Evolutionary conservation across 805 yeast genomes (phyloP).

Genomic region (Zygoascus biomembranicola): DNA sequence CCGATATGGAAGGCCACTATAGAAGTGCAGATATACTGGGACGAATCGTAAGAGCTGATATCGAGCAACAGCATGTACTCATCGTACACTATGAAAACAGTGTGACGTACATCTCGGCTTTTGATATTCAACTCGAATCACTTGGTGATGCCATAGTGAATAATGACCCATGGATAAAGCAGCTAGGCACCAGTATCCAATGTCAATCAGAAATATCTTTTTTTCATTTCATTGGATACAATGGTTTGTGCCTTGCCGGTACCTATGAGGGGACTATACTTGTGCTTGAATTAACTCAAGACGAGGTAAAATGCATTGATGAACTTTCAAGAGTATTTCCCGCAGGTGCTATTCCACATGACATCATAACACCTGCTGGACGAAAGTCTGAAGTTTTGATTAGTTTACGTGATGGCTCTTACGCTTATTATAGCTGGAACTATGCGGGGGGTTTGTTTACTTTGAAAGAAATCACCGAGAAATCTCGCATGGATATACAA

Average conservation of each 20-base stretch:
- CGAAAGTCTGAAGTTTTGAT: not conserved
- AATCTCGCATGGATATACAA: too few relatives aligned
- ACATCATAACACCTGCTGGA: not conserved
- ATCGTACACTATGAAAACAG: not conserved
- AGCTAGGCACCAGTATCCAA: not conserved
- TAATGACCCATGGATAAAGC: not conserved
- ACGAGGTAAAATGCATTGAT: not conserved
- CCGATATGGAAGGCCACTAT: conserved; percentile 5
- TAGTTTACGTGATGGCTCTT: conserved; percentile 6
- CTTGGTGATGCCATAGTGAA: not conserved
- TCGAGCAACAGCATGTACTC: not conserved
- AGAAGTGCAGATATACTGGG: not conserved
- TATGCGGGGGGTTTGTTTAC: not conserved
- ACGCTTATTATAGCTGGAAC: not conserved
- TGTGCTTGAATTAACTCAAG: not conserved
- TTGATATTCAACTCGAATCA: not conserved
- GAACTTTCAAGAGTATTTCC: not conserved
- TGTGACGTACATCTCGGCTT: not conserved
- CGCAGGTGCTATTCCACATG: conserved; percentile 1
- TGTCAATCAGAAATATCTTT: not conserved
- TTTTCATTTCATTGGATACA: not conserved
- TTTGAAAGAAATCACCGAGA: not conserved
- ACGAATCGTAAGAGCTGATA: not conserved
- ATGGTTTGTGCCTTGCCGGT: not conserved
- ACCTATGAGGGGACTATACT: not conserved